phyloP scores from a whole-genome alignment of 805 yeast species.

The Hanseniaspora pseudoguilliermondii region DNA sequence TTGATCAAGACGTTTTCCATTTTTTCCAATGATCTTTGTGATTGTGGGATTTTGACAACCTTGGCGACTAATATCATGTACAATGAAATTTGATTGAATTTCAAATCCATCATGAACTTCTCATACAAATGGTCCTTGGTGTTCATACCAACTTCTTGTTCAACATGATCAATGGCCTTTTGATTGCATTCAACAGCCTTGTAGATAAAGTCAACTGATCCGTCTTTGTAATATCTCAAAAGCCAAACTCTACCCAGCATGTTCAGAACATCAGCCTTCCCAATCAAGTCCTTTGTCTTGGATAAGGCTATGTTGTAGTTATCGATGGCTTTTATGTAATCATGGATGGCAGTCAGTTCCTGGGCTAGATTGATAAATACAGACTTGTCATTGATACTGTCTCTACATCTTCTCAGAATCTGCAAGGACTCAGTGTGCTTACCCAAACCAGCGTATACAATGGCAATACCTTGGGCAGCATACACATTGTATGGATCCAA shows the following conservation, averaged over 20 bases:
- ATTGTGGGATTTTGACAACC: conserved; percentile 46
- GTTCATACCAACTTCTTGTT: background rate
- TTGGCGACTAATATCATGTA: conserved; percentile 81
- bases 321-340: conserved; percentile 77
- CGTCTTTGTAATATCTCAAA: conserved; percentile 58
- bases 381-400: conserved; percentile 72
- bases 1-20: conserved; percentile 45
- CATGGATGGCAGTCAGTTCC: conserved; percentile 68
- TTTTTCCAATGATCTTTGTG: conserved; percentile 49
- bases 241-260: conserved; percentile 84
- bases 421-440: conserved; percentile 67
- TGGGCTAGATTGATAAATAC: conserved; percentile 81
- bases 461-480: conserved; percentile 97
- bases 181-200: conserved; percentile 52
- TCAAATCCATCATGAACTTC: conserved; percentile 36
- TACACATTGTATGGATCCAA: conserved; percentile 75
- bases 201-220: conserved; percentile 44
- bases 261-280: conserved; percentile 54
- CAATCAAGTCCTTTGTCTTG: conserved; percentile 44
- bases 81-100: conserved; percentile 71
- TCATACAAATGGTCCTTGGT: conserved; percentile 23
- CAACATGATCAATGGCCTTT: conserved; percentile 35
- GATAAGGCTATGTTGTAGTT: conserved; percentile 69
- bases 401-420: conserved; percentile 77
- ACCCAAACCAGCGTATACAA: conserved; percentile 75